These are phyloP conservation scores for Cyclostephanos tholiformis DNA, from an alignment of 108 stramenopile species.

Conservation along the genomic window DNA sequence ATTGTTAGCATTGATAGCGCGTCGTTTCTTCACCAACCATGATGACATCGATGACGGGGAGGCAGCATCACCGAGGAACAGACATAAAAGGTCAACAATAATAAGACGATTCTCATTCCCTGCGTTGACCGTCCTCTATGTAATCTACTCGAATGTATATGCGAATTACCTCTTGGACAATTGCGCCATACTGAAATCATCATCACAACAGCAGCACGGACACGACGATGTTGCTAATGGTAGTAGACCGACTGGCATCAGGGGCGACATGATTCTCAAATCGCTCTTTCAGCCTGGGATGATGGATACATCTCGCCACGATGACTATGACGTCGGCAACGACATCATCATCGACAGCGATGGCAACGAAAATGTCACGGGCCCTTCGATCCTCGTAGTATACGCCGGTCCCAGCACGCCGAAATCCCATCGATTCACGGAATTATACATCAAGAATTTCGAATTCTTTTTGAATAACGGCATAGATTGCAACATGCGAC, in stretches of 20 bases:
- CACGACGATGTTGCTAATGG: too few relatives aligned
- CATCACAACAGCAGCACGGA: not conserved
- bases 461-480: conserved; percentile 3
- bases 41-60: too few relatives aligned
- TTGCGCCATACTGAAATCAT: not conserved
- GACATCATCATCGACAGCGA: not conserved
- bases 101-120: too few relatives aligned
- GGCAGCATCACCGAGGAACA: too few relatives aligned
- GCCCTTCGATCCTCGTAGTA: not conserved
- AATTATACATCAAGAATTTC: conserved; percentile 11
- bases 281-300: too few relatives aligned
- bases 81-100: too few relatives aligned
- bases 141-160: not conserved
- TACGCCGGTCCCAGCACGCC: conserved; percentile 23
- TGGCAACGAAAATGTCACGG: not conserved
- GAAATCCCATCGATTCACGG: not conserved
- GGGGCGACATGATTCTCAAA: not conserved
- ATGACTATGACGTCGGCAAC: not conserved
- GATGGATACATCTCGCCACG: too few relatives aligned
- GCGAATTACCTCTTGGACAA: not conserved
- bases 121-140: not conserved
- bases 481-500: not conserved
- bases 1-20: too few relatives aligned
- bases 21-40: too few relatives aligned
- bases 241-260: not conserved